Conservation (phyloP, 208 protist genomes). For the Wallacemonas collosoma region DNA sequence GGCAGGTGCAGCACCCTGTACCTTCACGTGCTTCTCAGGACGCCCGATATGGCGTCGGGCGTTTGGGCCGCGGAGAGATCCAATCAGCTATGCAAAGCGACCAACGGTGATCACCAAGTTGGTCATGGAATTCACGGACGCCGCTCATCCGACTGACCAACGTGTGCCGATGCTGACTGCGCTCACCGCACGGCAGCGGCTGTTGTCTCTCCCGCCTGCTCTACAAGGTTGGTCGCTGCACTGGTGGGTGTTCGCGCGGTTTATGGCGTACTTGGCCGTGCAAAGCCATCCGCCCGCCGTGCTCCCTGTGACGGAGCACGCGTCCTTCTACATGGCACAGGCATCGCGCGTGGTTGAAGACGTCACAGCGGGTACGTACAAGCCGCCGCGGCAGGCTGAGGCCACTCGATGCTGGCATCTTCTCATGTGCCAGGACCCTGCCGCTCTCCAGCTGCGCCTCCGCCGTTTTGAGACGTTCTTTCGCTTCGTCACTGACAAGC, state of each 20-base stretch:
- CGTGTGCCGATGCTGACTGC: background rate
- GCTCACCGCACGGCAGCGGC: background rate
- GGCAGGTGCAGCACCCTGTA: background rate
- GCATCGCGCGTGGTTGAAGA: background rate
- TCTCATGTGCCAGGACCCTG: background rate
- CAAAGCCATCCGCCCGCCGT: background rate
- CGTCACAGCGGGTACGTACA: background rate
- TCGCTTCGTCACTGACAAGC: background rate
- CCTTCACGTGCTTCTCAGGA: conserved; percentile 38
- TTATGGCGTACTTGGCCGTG: conserved; percentile 5
- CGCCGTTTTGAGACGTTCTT: conserved; percentile 8
- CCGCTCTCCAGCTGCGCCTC: background rate
- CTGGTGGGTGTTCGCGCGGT: conserved; percentile 16
- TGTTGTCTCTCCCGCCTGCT: background rate
- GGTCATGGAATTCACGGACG: background rate
- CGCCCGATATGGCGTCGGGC: background rate
- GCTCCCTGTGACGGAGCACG: background rate
- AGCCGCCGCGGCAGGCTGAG: background rate
- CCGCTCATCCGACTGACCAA: background rate
- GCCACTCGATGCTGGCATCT: conserved; percentile 1
- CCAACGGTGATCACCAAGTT: background rate
- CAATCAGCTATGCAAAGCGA: background rate
- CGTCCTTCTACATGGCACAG: background rate
- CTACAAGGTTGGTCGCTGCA: background rate
- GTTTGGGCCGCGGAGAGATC: background rate